A percentile compares a stretch with the other conserved stretches of the same genome.
Evolutionary conservation across 148 eudicot genomes (phyloP).

Genomic region (Nyssa sinensis): DNA sequence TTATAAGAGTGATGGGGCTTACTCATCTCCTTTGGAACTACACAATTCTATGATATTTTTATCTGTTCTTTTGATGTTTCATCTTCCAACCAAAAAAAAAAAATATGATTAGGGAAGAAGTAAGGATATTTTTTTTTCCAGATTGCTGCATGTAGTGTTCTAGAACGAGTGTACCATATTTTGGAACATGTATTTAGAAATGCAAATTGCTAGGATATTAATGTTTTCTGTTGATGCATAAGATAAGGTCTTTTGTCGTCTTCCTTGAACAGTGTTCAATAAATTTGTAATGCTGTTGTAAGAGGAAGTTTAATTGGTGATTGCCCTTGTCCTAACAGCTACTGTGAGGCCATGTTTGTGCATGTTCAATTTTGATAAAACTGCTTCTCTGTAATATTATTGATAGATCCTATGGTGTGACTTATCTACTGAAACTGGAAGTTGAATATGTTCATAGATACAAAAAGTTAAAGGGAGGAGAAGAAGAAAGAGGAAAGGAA

Average conservation of each 20-base stretch:
- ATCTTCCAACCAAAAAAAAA: neutral
- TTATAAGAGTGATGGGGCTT: too few relatives aligned
- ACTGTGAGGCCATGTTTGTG: neutral
- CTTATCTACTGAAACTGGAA: too few relatives aligned
- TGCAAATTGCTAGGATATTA: neutral
- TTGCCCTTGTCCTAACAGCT: neutral
- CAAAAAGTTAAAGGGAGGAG: too few relatives aligned
- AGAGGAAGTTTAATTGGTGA: slow-evolving; percentile 5
- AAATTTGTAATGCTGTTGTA: neutral
- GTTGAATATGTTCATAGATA: too few relatives aligned
- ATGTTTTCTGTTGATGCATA: neutral
- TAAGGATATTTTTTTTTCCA: too few relatives aligned
- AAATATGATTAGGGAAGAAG: neutral
- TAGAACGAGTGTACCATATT: neutral
- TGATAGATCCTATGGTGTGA: too few relatives aligned
- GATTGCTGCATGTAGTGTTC: too few relatives aligned
- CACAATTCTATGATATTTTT: too few relatives aligned
- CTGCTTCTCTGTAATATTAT: too few relatives aligned
- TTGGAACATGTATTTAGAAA: neutral
- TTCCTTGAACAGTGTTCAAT: neutral
- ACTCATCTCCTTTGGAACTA: neutral
- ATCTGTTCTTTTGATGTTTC: neutral
- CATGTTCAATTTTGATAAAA: too few relatives aligned
- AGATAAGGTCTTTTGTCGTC: neutral
- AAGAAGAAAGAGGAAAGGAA: too few relatives aligned